A percentile compares a stretch with the other conserved stretches of the same genome.
Conservation (phyloP, 2,329 filamentous ascomycete species). For the Colletotrichum sp. region DNA sequence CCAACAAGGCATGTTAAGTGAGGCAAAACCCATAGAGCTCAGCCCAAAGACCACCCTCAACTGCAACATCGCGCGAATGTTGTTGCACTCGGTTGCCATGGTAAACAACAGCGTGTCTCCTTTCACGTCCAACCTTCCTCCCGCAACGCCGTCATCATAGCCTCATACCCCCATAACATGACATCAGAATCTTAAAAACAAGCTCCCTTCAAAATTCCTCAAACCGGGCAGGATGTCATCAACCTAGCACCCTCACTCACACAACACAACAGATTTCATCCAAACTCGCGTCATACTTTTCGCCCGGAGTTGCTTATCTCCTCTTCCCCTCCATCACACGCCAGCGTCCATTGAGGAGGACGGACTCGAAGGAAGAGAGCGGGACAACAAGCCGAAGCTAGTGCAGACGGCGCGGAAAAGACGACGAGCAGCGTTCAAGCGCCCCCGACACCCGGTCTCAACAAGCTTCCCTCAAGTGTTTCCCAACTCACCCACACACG, state of each 20-base stretch:
- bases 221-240: neutral
- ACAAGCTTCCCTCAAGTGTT: neutral
- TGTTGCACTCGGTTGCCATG: neutral
- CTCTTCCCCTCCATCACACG: neutral
- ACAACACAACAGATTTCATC: neutral
- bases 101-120: neutral
- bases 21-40: neutral
- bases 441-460: neutral
- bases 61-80: neutral
- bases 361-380: neutral
- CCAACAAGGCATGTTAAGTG: neutral
- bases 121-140: neutral
- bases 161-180: neutral
- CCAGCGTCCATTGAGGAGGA: neutral
- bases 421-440: neutral
- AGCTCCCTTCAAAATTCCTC: neutral
- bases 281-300: slow-evolving; percentile 1
- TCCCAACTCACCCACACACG: neutral
- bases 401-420: neutral
- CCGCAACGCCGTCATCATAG: neutral
- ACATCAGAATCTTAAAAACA: neutral
- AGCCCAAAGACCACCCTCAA: neutral
- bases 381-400: neutral
- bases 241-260: neutral
- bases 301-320: neutral